Base-by-base conservation (phyloP, 441 rosid genomes). In the Erodium trifolium region DNA sequence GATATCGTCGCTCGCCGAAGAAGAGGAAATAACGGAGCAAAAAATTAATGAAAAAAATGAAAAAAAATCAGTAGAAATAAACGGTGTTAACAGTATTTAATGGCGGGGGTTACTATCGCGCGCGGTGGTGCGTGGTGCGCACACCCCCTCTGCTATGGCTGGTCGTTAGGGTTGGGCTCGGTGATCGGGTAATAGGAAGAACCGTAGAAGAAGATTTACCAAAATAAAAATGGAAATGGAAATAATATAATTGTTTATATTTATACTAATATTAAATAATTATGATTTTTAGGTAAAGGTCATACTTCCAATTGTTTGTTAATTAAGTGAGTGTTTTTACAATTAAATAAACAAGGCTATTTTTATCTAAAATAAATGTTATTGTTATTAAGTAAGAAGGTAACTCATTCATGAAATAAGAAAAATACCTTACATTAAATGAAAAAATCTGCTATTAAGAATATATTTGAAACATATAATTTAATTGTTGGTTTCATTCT, bases 81-180 rank as follows among this genome's bases (percentile, higher is more conserved):
- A 86, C 92, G 86, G 81, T 75, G 91, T 81, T 87, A 85, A 83
- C 86, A 82, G 76, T 82, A 78, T 80, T 85, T 71, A 83, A 84
- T 86, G 75, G 81, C 78, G 82, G 73, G 59, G 5, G 47, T 51
- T 79, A 78, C 90, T 84, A 89, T 75, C 70, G 65, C 87, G 83
- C 81, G 79, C 90, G 13, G 2, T 23, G 69, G 73, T 77, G 91
- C 83, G 83, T 77, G 75, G 62, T 83, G 77, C 77, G 73, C 82
- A 76, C 63, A 17, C 27, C 31, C 62, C 12, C 63, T 57, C 29
- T 17, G 63, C 53, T 47, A 47, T 47, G 53, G 53, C 53, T 12
- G 53, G 27, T 17, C 63, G 27, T 57, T 57, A 57, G 63, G 63
- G 63, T 57, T 57, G 63, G 12, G 29, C 27, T 17, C 63, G 63